These are phyloP conservation scores for Xylaria curta DNA, from an alignment of 495 filamentous ascomycete species.

Conservation along the genomic window DNA sequence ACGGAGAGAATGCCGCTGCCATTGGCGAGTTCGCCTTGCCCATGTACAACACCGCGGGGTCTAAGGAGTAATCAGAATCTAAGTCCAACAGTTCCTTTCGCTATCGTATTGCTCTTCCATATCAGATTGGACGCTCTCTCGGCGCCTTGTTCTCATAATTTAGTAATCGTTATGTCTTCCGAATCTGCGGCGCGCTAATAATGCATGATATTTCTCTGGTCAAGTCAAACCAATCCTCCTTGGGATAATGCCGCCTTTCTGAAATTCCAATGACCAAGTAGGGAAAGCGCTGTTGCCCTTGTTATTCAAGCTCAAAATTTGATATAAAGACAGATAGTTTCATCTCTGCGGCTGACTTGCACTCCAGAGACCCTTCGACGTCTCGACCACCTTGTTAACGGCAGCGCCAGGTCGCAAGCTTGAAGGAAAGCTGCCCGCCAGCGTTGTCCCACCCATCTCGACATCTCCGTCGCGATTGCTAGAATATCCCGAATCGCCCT, in stretches of 20 bases:
- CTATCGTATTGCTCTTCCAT: slow-evolving; percentile 15
- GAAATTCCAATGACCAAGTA: slow-evolving; percentile 20
- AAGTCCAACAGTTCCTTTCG: slow-evolving; percentile 14
- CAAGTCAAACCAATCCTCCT: slow-evolving; percentile 14
- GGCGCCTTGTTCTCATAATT: not conserved
- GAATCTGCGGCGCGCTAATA: slow-evolving; percentile 8
- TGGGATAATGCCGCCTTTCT: slow-evolving; percentile 7
- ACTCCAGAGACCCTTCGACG: slow-evolving; percentile 46
- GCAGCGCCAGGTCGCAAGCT: slow-evolving; percentile 41
- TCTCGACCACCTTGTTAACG: slow-evolving; percentile 42
- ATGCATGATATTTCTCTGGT: slow-evolving; percentile 20
- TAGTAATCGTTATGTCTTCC: not conserved
- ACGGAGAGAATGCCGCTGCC: not conserved
- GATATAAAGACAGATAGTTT: slow-evolving; percentile 21
- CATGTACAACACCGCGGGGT: slow-evolving; percentile 19
- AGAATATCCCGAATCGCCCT: slow-evolving; percentile 51
- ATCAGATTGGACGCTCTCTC: not conserved
- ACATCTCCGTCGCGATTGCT: slow-evolving; percentile 46
- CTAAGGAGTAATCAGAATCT: slow-evolving; percentile 8
- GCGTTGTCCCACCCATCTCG: slow-evolving; percentile 45
- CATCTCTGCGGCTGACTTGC: slow-evolving; percentile 38
- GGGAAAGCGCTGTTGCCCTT: not conserved
- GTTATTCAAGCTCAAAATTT: slow-evolving; percentile 24
- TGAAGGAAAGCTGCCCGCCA: slow-evolving; percentile 36
- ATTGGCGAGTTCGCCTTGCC: slow-evolving; percentile 7